Percentiles rank a stretch among this genome's conserved stretches.
Conservation (phyloP, 768 basidiomycete species). For the Kwoniella mangroviensis region DNA sequence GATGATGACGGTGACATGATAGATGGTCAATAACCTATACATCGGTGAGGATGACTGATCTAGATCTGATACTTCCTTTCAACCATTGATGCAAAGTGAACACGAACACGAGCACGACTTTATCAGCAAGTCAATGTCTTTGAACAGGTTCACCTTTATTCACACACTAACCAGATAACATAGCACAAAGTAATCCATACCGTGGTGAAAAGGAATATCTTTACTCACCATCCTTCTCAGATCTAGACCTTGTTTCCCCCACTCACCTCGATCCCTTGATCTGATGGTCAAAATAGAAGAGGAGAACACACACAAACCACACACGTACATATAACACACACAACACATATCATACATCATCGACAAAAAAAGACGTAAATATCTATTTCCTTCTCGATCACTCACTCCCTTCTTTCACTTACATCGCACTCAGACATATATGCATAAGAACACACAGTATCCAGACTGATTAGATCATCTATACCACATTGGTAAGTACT, state of each 20-base stretch:
- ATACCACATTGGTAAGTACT: not conserved
- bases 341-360: not conserved
- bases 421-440: not conserved
- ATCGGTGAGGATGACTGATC: not conserved
- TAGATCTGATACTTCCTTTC: too few relatives aligned
- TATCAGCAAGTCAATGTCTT: not conserved
- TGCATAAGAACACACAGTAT: not conserved
- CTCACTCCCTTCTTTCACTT: not conserved
- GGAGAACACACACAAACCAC: not conserved
- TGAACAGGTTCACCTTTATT: not conserved
- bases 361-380: not conserved
- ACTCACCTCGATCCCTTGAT: not conserved
- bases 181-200: not conserved
- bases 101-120: not conserved
- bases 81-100: too few relatives aligned
- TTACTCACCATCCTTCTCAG: not conserved
- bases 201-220: not conserved
- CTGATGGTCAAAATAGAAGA: not conserved
- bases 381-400: not conserved
- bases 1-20: not conserved
- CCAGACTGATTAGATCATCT: not conserved
- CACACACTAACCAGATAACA: constrained; percentile 1
- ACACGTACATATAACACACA: not conserved
- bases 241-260: not conserved
- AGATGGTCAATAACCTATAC: not conserved